phyloP scores from a whole-genome alignment of 129 eudicot genomes.

The Tagetes patula region DNA sequence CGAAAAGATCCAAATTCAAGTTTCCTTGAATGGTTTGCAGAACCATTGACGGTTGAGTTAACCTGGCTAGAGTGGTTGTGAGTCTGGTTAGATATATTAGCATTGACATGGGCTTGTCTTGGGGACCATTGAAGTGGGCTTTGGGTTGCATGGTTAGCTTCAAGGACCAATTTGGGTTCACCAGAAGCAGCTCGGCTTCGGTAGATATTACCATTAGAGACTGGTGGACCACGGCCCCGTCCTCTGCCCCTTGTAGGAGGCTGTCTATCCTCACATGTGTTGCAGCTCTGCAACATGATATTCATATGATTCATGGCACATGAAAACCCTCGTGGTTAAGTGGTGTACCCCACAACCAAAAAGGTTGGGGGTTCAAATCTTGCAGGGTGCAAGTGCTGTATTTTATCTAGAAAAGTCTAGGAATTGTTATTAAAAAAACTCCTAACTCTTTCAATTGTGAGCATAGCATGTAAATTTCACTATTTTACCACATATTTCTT shows the following conservation, averaged over 20 bases:
- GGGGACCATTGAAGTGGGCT: conserved; percentile 23
- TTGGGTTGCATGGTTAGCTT: conserved; percentile 25
- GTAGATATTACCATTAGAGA: conserved; percentile 19
- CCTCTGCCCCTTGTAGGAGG: conserved; percentile 42
- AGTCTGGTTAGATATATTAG: conserved; percentile 23
- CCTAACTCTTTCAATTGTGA: not conserved
- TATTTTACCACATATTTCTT: not conserved
- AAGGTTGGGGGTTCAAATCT: too few species aligned
- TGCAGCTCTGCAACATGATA: conserved; percentile 22
- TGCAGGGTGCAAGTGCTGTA: too few species aligned
- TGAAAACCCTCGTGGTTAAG: not conserved
- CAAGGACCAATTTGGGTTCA: conserved; percentile 30
- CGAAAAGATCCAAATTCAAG: conserved; percentile 69
- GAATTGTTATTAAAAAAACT: too few species aligned
- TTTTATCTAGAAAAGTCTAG: too few species aligned
- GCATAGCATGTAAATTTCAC: not conserved
- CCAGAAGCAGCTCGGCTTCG: conserved; percentile 24
- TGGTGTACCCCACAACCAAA: too few species aligned
- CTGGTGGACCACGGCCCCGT: conserved; percentile 30
- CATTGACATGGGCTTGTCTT: conserved; percentile 34
- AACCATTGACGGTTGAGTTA: conserved; percentile 27
- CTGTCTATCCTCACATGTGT: conserved; percentile 23
- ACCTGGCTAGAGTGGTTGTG: conserved; percentile 18
- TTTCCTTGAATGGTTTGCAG: conserved; percentile 25
- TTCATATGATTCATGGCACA: not conserved